These are phyloP conservation scores for Eurotiales sp. DNA, from an alignment of 2,329 filamentous ascomycete species.

Conservation along the genomic window DNA sequence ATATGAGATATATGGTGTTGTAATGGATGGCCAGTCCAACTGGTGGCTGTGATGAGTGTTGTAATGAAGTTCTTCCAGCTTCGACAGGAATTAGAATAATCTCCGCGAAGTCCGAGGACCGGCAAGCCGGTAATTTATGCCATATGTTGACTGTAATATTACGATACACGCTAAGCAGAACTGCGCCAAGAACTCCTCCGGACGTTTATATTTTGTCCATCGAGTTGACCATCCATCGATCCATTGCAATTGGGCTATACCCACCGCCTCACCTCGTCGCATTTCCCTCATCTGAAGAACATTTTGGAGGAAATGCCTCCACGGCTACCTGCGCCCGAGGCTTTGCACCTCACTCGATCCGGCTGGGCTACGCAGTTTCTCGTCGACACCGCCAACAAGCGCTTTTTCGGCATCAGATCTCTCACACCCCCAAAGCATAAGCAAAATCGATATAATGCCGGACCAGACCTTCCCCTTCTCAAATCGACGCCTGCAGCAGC, in stretches of 20 bases:
- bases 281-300: slow-evolving; percentile 8
- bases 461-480: slow-evolving; percentile 50
- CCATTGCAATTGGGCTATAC: background rate
- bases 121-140: slow-evolving; percentile 7
- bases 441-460: slow-evolving; percentile 52
- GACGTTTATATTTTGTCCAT: slow-evolving; percentile 2
- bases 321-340: slow-evolving; percentile 20
- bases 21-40: background rate
- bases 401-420: slow-evolving; percentile 54
- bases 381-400: slow-evolving; percentile 24
- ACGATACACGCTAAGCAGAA: background rate
- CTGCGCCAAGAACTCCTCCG: background rate
- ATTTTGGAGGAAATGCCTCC: slow-evolving; percentile 10
- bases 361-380: slow-evolving; percentile 24
- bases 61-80: background rate
- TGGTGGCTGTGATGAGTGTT: background rate
- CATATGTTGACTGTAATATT: too few species aligned
- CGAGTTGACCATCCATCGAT: background rate
- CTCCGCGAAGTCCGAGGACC: slow-evolving; percentile 1
- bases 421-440: slow-evolving; percentile 50
- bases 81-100: slow-evolving; percentile 1
- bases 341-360: slow-evolving; percentile 27
- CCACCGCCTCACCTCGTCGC: background rate
- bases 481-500: slow-evolving; percentile 57
- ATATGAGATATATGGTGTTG: too few species aligned